phyloP scores from a whole-genome alignment of 1,139 yeast species.

The Taphrina communis region DNA sequence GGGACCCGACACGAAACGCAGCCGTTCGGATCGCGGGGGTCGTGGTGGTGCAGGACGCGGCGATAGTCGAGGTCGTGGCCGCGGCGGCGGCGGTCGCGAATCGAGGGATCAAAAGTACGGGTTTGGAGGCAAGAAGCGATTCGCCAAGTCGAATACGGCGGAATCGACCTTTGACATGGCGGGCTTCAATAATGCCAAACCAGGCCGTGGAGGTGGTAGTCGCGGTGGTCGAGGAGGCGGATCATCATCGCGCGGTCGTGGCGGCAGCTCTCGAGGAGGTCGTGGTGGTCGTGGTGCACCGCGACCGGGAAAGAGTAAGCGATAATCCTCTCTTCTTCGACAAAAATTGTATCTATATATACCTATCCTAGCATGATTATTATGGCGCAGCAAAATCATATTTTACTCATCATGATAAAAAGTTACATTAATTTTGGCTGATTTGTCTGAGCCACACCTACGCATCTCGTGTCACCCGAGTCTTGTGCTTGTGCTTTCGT shows the following conservation, averaged over 20 bases:
- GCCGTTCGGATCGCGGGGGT: constrained; percentile 48
- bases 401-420: not conserved
- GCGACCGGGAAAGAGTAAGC: constrained; percentile 36
- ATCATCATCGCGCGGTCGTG: constrained; percentile 23
- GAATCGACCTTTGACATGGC: constrained; percentile 48
- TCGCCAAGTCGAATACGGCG: constrained; percentile 74
- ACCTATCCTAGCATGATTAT: no score
- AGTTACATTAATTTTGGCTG: not conserved
- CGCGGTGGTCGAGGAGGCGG: constrained; percentile 36
- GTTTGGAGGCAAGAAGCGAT: constrained; percentile 78
- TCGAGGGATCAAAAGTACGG: constrained; percentile 76
- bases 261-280: constrained; percentile 23
- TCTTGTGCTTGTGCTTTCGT: no score
- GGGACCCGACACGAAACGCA: constrained; percentile 51
- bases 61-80: constrained; percentile 41
- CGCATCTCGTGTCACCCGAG: not conserved
- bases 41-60: constrained; percentile 50
- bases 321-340: not conserved
- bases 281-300: constrained; percentile 27
- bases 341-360: no score
- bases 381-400: not conserved
- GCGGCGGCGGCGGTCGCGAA: constrained; percentile 66
- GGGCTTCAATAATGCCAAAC: constrained; percentile 17
- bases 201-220: constrained; percentile 31
- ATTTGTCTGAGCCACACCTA: not conserved